Conservation (phyloP, 768 basidiomycete genomes). For the Tulasnella sp. region DNA sequence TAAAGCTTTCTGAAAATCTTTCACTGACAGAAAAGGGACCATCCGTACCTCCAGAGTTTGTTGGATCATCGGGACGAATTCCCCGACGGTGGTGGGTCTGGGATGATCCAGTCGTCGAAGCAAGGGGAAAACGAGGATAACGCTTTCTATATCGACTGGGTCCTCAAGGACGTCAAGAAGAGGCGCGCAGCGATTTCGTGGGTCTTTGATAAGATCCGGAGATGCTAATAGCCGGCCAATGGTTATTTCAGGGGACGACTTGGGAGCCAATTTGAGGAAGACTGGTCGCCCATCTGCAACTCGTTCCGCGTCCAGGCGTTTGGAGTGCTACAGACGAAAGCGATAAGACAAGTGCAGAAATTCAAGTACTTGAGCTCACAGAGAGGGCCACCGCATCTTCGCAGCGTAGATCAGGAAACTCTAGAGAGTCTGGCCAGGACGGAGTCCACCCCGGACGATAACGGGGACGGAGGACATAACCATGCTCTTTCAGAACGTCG, state of each 20-base stretch:
- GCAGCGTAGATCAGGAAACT: neutral
- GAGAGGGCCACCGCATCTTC: neutral
- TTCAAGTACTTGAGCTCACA: neutral
- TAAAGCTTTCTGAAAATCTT: neutral
- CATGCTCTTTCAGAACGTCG: neutral
- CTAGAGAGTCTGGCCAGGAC: neutral
- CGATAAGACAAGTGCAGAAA: neutral
- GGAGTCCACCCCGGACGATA: conserved; percentile 8
- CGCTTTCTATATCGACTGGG: neutral
- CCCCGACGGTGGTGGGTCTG: neutral
- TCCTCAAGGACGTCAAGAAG: conserved; percentile 9
- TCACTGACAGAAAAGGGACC: neutral
- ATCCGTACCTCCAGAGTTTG: conserved; percentile 1
- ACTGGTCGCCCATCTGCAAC: neutral
- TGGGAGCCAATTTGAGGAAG: neutral
- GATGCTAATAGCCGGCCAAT: conserved; percentile 1
- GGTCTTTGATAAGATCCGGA: neutral
- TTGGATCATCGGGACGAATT: neutral
- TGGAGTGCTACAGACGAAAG: neutral
- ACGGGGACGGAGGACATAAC: conserved; percentile 6
- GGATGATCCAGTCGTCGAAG: neutral
- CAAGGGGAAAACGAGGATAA: conserved; percentile 1
- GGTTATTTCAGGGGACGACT: neutral
- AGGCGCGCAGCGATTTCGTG: conserved; percentile 7
- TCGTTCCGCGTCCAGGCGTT: conserved; percentile 1